These are phyloP conservation scores for Protostelium mycophagum DNA, from an alignment of 78 protist genomes.

Conservation along the genomic window DNA sequence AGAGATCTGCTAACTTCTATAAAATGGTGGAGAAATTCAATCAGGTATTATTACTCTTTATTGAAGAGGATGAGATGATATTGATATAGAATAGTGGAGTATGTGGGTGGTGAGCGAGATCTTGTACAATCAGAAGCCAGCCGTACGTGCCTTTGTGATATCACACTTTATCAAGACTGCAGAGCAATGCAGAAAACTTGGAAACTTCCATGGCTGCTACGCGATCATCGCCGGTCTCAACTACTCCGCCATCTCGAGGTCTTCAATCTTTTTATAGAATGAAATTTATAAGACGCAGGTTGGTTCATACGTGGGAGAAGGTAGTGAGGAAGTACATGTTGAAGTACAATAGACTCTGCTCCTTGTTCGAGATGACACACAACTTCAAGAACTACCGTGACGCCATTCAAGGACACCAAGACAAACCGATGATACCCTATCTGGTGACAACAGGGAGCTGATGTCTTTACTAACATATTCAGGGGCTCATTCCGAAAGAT, in stretches of 20 bases:
- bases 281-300: neutral
- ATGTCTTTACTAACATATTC: neutral
- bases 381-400: neutral
- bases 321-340: neutral
- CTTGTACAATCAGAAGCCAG: neutral
- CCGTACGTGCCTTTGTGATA: neutral
- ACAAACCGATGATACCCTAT: neutral
- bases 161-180: neutral
- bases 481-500: neutral
- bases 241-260: neutral
- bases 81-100: too few relatives aligned
- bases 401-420: neutral
- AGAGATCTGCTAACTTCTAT: neutral
- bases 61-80: neutral
- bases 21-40: neutral
- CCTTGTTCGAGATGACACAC: neutral
- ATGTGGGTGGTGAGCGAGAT: neutral
- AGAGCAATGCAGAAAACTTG: neutral
- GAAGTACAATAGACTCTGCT: neutral
- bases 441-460: neutral
- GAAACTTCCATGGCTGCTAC: neutral
- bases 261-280: neutral
- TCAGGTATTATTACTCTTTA: neutral
- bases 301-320: neutral
- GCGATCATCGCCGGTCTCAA: constrained; percentile 1